These are phyloP conservation scores for Globisporangium orthogonon DNA, from an alignment of 352 stramenopile genomes.

Conservation along the genomic window DNA sequence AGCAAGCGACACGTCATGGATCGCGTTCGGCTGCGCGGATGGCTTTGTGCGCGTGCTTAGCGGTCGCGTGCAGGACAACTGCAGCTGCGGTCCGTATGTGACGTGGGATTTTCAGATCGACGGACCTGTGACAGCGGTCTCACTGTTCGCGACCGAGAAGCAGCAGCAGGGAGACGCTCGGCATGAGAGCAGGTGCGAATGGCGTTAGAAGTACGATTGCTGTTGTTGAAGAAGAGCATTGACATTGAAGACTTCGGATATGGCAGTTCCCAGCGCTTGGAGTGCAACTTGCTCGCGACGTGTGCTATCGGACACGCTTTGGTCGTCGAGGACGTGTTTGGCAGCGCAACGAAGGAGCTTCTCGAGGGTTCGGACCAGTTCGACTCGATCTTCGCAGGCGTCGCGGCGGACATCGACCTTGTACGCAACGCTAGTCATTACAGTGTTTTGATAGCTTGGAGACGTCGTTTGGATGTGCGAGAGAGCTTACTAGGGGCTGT, in stretches of 20 bases:
- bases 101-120: conserved; percentile 48
- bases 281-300: conserved; percentile 52
- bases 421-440: conserved; percentile 17
- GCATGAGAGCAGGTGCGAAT: too few species aligned
- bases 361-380: conserved; percentile 47
- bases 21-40: conserved; percentile 66
- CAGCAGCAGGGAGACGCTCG: neutral
- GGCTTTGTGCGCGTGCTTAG: conserved; percentile 50
- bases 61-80: conserved; percentile 22
- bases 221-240: neutral
- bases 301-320: conserved; percentile 55
- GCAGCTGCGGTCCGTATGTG: conserved; percentile 38
- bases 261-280: neutral
- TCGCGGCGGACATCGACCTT: conserved; percentile 53
- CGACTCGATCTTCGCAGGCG: conserved; percentile 53
- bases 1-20: conserved; percentile 25
- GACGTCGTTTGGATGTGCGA: too few species aligned
- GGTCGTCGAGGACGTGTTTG: conserved; percentile 48
- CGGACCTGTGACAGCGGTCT: conserved; percentile 52
- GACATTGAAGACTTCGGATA: neutral
- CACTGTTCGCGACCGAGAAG: conserved; percentile 27
- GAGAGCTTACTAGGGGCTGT: neutral
- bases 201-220: neutral
- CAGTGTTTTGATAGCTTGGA: too few species aligned
- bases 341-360: conserved; percentile 11